A percentile compares a stretch with the other conserved stretches of the same genome.
Conservation (phyloP, 208 protist genomes). For the Trypanosoma conorhini region DNA sequence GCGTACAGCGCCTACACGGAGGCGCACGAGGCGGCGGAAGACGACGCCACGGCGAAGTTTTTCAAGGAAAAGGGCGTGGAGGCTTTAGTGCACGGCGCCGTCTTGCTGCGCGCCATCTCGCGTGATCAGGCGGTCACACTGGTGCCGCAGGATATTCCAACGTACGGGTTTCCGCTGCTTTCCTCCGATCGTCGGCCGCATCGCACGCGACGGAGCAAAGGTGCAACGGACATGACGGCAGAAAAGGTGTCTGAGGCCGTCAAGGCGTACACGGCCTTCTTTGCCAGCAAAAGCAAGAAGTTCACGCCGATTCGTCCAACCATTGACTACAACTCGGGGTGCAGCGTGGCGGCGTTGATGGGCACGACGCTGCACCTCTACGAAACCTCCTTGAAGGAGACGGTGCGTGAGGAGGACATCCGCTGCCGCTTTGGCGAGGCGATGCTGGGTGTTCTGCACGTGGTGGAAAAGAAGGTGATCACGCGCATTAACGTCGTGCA, state of each 20-base stretch:
- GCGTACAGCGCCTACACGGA: slow-evolving; percentile 71
- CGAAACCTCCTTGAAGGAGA: slow-evolving; percentile 73
- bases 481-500: slow-evolving; percentile 72
- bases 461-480: slow-evolving; percentile 55
- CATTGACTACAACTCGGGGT: slow-evolving; percentile 67
- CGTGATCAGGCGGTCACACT: slow-evolving; percentile 54
- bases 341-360: slow-evolving; percentile 70
- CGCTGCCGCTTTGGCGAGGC: slow-evolving; percentile 78
- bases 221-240: slow-evolving; percentile 63
- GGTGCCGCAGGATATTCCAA: slow-evolving; percentile 19
- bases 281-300: slow-evolving; percentile 46
- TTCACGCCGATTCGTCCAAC: slow-evolving; percentile 66
- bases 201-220: slow-evolving; percentile 23
- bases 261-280: slow-evolving; percentile 61
- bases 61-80: slow-evolving; percentile 79
- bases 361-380: slow-evolving; percentile 81
- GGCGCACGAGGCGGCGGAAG: slow-evolving; percentile 51
- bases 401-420: slow-evolving; percentile 71
- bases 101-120: slow-evolving; percentile 73
- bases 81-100: slow-evolving; percentile 71
- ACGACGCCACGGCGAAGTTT: slow-evolving; percentile 43
- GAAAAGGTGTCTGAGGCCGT: slow-evolving; percentile 52
- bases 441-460: slow-evolving; percentile 76
- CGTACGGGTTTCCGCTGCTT: slow-evolving; percentile 73
- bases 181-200: slow-evolving; percentile 77